Evolutionary conservation across 176 grass and related monocot species (phyloP).

Genomic region (Musa itinerans): DNA sequence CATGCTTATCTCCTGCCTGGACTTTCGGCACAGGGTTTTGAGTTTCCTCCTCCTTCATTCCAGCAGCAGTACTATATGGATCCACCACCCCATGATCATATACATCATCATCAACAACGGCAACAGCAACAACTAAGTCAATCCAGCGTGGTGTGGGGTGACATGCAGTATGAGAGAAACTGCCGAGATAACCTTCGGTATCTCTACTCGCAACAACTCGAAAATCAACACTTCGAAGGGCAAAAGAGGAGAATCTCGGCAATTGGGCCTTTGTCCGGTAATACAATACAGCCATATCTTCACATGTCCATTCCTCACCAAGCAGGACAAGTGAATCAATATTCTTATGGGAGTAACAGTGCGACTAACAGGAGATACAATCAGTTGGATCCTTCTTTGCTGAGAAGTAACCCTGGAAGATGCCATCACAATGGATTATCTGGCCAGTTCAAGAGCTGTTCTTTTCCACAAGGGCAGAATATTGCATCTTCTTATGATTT

Average conservation of each 20-base stretch:
- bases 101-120: neutral
- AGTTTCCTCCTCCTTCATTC: slow-evolving; percentile 11
- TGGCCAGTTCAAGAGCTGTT: slow-evolving; percentile 14
- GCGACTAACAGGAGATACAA: slow-evolving; percentile 20
- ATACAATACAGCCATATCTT: slow-evolving; percentile 14
- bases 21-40: neutral
- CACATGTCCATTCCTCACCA: slow-evolving; percentile 20
- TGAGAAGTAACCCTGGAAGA: slow-evolving; percentile 18
- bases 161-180: slow-evolving; percentile 26
- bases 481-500: slow-evolving; percentile 13
- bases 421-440: slow-evolving; percentile 31
- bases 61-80: slow-evolving; percentile 28
- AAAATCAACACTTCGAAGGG: slow-evolving; percentile 26
- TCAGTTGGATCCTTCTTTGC: slow-evolving; percentile 16
- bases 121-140: slow-evolving; percentile 4
- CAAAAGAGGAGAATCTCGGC: slow-evolving; percentile 20
- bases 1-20: neutral
- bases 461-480: slow-evolving; percentile 27
- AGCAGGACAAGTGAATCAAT: slow-evolving; percentile 11
- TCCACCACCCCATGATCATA: slow-evolving; percentile 18
- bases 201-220: slow-evolving; percentile 32
- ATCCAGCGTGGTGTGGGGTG: slow-evolving; percentile 28
- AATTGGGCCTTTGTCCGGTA: slow-evolving; percentile 2
- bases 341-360: slow-evolving; percentile 21
- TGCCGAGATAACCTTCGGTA: slow-evolving; percentile 21